Base-by-base conservation (phyloP, 2,329 filamentous ascomycete species). In the Cladobotryum mycophilum region DNA sequence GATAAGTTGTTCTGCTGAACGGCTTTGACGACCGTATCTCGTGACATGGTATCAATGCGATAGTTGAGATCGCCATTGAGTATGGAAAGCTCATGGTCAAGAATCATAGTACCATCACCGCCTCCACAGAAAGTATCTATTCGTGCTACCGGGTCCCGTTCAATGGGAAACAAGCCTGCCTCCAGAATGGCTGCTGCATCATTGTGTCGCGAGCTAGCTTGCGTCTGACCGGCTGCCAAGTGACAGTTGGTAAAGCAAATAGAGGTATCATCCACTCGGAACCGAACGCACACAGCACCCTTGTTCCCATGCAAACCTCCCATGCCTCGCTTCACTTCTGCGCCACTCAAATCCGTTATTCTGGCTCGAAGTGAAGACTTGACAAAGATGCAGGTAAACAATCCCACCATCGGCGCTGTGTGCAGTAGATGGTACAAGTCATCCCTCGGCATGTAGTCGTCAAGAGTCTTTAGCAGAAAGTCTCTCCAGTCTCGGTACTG, bases 171-270 rank as follows among this genome's bases (percentile, higher is more conserved):
- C 5, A 88, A 76, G 17, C 80, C 76, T 3, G 85, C 78, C 65
- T 97, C 92, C 25, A 99, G 80, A 52, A 99, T 97, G 4, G 85
- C 85, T 0, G 90, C 88, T 22, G 96, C 82, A 62, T 99, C 93
- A 60, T 90, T 93, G 70, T 99, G 95, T 6, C 93, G 88, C 60
- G 91, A 84, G 52, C 87, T 87, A 0, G 92, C 95, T 53, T 95
- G 88, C 0, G 86, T 85, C 67, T 99, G 93, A 1, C 93, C 93
- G 0, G 93, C 93, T 15, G 93, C 93, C 53, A 99, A 74, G 79
- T 99, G 93, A 66, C 93, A 99, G 65, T 99, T 99, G 71, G 97
- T 81, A 68, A 99, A 92, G 70, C 93, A 99, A 35, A 99, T 70
- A 1, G 92, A 96, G 46, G 86, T 93, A 67, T 99, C 91, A 62